These are phyloP conservation scores for Geranomyces michiganensis DNA, from an alignment of 192 early-diverging fungal species.

Conservation along the genomic window DNA sequence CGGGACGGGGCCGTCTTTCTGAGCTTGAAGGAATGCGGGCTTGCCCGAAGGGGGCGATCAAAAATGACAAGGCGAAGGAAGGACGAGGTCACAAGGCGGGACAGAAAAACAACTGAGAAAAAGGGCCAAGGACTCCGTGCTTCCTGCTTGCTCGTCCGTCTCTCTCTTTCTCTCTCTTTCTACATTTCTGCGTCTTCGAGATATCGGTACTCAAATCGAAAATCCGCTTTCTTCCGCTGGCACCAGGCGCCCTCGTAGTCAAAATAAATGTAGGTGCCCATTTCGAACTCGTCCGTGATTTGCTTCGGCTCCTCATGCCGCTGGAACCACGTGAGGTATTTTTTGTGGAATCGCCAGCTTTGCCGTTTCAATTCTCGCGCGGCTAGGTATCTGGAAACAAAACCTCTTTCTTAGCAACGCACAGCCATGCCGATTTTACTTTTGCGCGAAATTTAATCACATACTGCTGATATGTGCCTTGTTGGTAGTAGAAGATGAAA, in stretches of 20 bases:
- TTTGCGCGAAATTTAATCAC: slow-evolving; percentile 32
- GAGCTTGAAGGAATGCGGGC: too few relatives aligned
- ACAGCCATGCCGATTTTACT: too few relatives aligned
- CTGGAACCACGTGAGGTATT: slow-evolving; percentile 99
- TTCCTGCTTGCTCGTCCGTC: too few relatives aligned
- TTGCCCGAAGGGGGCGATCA: too few relatives aligned
- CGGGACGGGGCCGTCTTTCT: too few relatives aligned
- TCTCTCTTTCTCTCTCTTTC: background rate
- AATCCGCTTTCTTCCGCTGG: slow-evolving; percentile 95
- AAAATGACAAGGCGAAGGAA: too few relatives aligned
- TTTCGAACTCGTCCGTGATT: slow-evolving; percentile 96
- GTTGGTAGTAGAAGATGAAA: slow-evolving; percentile 98
- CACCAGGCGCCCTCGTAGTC: slow-evolving; percentile 98
- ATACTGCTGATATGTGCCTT: slow-evolving; percentile 95
- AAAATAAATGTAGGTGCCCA: slow-evolving; percentile 98
- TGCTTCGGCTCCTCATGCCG: slow-evolving; percentile 93
- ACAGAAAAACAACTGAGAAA: too few relatives aligned
- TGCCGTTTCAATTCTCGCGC: slow-evolving; percentile 95
- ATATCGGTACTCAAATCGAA: slow-evolving; percentile 51
- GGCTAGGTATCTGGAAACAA: slow-evolving; percentile 87
- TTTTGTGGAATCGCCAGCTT: slow-evolving; percentile 98
- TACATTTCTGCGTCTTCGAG: slow-evolving; percentile 41
- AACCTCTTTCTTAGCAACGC: too few relatives aligned
- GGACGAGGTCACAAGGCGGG: too few relatives aligned
- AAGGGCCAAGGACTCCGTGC: too few relatives aligned